Evolutionary conservation across 495 filamentous ascomycete species (phyloP).

Genomic region (Penicillium angulare): DNA sequence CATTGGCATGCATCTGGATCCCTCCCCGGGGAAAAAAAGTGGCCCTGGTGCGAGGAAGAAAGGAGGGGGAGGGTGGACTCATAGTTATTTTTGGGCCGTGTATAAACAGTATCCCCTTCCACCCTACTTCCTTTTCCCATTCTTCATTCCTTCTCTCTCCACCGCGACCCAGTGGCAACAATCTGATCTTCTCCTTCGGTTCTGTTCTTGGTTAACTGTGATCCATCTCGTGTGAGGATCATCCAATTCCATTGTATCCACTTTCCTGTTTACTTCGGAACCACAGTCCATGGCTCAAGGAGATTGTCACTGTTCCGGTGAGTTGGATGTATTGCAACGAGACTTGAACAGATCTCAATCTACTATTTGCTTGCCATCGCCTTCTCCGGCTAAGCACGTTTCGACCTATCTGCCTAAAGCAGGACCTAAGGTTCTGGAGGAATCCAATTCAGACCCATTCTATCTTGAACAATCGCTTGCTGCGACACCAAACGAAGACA

Average conservation of each 20-base stretch:
- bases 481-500: conserved; percentile 26
- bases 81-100: conserved; percentile 29
- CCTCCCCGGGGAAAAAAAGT: conserved; percentile 23
- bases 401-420: conserved; percentile 37
- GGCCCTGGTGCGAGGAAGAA: conserved; percentile 8
- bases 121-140: conserved; percentile 22
- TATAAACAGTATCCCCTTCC: conserved; percentile 47
- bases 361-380: conserved; percentile 32
- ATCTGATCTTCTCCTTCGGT: conserved; percentile 5
- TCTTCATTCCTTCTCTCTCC: conserved; percentile 13
- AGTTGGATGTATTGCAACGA: conserved; percentile 33
- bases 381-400: conserved; percentile 32
- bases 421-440: conserved; percentile 32
- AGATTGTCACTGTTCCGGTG: conserved; percentile 32
- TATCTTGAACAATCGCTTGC: conserved; percentile 44
- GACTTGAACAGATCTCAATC: conserved; percentile 38
- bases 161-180: conserved; percentile 7
- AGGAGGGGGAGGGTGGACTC: conserved; percentile 4
- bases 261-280: conserved; percentile 15
- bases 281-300: conserved; percentile 45
- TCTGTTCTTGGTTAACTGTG: conserved; percentile 4
- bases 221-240: not conserved
- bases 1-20: conserved; percentile 43
- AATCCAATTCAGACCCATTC: conserved; percentile 45
- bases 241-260: conserved; percentile 3